Percentiles rank a stretch among this genome's conserved stretches.
phyloP scores from a whole-genome alignment of 1,139 yeast genomes.

The Candida tropicalis region DNA sequence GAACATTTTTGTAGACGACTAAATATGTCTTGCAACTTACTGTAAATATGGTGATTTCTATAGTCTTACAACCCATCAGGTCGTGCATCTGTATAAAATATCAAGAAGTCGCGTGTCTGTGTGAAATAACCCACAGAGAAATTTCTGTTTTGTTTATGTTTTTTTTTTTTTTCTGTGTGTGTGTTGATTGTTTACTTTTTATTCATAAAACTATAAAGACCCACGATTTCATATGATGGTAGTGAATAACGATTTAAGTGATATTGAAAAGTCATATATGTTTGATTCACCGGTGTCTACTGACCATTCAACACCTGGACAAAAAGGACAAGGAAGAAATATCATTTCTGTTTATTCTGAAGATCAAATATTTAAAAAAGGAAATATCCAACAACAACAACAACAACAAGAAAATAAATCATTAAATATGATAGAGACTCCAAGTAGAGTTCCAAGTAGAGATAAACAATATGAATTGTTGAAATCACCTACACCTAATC shows the following conservation, averaged over 20 bases:
- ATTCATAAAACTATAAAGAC: not conserved
- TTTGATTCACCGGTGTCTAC: not conserved
- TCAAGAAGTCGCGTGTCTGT: not conserved
- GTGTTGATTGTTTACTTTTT: not conserved
- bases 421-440: too few relatives aligned
- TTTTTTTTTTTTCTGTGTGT: not conserved
- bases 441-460: too few relatives aligned
- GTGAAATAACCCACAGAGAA: not conserved
- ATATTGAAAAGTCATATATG: not conserved
- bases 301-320: not conserved
- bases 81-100: too few relatives aligned
- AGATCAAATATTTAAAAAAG: not conserved
- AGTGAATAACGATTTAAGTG: not conserved
- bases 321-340: too few relatives aligned
- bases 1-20: too few relatives aligned
- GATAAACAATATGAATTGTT: too few relatives aligned
- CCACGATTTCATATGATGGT: not conserved
- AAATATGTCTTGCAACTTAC: too few relatives aligned
- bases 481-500: too few relatives aligned
- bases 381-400: not conserved
- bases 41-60: too few relatives aligned
- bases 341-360: not conserved
- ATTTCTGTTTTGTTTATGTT: not conserved
- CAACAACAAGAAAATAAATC: not conserved
- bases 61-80: too few relatives aligned